These are phyloP conservation scores for Phialophora macrospora DNA, from an alignment of 2,329 filamentous ascomycete species.

Conservation along the genomic window DNA sequence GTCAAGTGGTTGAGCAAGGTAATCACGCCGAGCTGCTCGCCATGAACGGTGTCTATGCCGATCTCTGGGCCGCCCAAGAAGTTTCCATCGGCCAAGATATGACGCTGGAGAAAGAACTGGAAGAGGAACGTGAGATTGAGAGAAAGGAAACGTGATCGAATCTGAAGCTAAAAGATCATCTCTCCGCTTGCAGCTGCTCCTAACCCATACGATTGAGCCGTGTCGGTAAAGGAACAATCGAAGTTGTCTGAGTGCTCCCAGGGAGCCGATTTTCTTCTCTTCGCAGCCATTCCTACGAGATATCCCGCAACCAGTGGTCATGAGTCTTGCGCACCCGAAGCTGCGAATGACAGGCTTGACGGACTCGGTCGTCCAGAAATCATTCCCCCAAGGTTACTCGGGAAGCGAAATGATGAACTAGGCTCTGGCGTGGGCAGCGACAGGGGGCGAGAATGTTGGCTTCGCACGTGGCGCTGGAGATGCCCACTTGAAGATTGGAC, in stretches of 20 bases:
- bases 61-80: conserved; percentile 79
- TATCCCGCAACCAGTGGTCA: background rate
- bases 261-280: background rate
- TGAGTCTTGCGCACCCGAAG: background rate
- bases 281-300: background rate
- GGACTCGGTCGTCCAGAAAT: background rate
- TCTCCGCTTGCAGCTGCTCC: background rate
- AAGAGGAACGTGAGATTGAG: conserved; percentile 40
- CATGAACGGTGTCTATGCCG: conserved; percentile 74
- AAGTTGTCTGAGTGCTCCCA: background rate
- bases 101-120: conserved; percentile 50
- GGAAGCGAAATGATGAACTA: conserved; percentile 20
- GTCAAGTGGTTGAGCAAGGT: conserved; percentile 83
- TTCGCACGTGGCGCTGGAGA: conserved; percentile 21
- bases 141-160: conserved; percentile 13
- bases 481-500: background rate
- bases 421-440: background rate
- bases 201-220: background rate
- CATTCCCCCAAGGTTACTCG: conserved; percentile 1
- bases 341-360: background rate
- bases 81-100: conserved; percentile 53
- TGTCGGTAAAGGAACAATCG: background rate
- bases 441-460: conserved; percentile 5
- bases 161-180: background rate
- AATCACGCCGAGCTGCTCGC: conserved; percentile 86